Evolutionary conservation across 1,284 basidiomycete genomes (phyloP).

Genomic region (Apiotrichum akiyoshidainum): DNA sequence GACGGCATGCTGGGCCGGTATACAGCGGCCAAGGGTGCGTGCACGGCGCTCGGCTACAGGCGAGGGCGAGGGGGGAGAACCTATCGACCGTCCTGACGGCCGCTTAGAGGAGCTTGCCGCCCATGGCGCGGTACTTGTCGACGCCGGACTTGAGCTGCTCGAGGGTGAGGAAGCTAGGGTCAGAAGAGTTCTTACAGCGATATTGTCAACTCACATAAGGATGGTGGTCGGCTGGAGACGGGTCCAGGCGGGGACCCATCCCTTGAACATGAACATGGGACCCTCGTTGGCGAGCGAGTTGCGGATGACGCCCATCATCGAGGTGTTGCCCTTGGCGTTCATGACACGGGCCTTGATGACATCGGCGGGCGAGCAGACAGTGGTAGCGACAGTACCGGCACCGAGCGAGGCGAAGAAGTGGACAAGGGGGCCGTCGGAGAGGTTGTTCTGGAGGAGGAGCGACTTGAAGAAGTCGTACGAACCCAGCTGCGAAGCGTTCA

Average conservation of each 20-base stretch:
- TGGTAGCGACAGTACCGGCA: conserved; percentile 85
- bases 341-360: conserved; percentile 82
- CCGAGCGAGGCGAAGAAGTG: conserved; percentile 83
- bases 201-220: conserved; percentile 31
- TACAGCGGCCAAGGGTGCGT: too few relatives aligned
- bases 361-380: conserved; percentile 89
- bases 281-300: conserved; percentile 74
- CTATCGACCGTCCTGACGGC: too few relatives aligned
- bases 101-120: conserved; percentile 23
- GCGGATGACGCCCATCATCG: conserved; percentile 68
- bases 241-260: conserved; percentile 63
- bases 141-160: conserved; percentile 56
- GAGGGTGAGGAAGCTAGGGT: conserved; percentile 69
- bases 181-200: neutral
- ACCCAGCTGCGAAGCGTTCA: conserved; percentile 88
- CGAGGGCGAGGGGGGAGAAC: neutral
- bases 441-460: conserved; percentile 65
- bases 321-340: conserved; percentile 82
- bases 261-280: conserved; percentile 89
- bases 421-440: conserved; percentile 72
- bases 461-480: conserved; percentile 89
- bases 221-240: conserved; percentile 70
- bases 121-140: conserved; percentile 36
- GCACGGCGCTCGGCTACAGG: too few relatives aligned
- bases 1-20: too few relatives aligned